Percentiles rank a stretch among this genome's conserved stretches.
phyloP scores from a whole-genome alignment of 495 filamentous ascomycete genomes.

The Aspergillus kassunensis region DNA sequence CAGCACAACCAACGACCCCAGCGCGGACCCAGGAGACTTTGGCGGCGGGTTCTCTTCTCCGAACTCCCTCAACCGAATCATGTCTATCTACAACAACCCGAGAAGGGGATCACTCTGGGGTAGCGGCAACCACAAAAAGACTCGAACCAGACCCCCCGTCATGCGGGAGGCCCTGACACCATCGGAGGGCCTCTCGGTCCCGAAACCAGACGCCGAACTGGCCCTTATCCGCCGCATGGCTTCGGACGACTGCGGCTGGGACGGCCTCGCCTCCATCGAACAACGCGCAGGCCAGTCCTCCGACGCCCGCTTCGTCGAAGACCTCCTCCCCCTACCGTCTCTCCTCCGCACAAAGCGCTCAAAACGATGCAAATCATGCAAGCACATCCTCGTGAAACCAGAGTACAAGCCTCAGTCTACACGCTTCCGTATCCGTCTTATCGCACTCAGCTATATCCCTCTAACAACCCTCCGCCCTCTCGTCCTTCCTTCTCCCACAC shows the following conservation, averaged over 20 bases:
- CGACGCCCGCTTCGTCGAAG: constrained; percentile 52
- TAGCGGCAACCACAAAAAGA: constrained; percentile 57
- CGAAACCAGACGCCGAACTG: constrained; percentile 48
- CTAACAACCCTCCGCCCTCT: constrained; percentile 67
- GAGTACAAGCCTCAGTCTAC: constrained; percentile 83
- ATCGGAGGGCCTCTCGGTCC: constrained; percentile 63
- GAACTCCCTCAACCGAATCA: constrained; percentile 75
- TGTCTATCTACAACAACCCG: constrained; percentile 75
- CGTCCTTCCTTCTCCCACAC: constrained; percentile 15
- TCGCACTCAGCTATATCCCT: constrained; percentile 87
- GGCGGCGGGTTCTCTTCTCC: constrained; percentile 73
- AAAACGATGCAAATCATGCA: constrained; percentile 87
- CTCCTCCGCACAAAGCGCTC: constrained; percentile 86
- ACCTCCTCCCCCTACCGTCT: constrained; percentile 73
- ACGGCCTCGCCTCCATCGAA: constrained; percentile 45
- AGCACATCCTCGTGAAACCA: constrained; percentile 93
- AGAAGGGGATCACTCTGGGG: constrained; percentile 41
- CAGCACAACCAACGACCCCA: constrained; percentile 49
- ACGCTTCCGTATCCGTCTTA: constrained; percentile 82
- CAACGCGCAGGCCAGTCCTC: constrained; percentile 51
- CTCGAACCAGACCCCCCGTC: constrained; percentile 58
- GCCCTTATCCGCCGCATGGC: constrained; percentile 39
- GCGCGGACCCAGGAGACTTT: constrained; percentile 47
- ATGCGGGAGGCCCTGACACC: constrained; percentile 75
- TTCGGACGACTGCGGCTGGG: constrained; percentile 49